phyloP scores from a whole-genome alignment of 345 rosid species.

The Excoecaria agallocha region DNA sequence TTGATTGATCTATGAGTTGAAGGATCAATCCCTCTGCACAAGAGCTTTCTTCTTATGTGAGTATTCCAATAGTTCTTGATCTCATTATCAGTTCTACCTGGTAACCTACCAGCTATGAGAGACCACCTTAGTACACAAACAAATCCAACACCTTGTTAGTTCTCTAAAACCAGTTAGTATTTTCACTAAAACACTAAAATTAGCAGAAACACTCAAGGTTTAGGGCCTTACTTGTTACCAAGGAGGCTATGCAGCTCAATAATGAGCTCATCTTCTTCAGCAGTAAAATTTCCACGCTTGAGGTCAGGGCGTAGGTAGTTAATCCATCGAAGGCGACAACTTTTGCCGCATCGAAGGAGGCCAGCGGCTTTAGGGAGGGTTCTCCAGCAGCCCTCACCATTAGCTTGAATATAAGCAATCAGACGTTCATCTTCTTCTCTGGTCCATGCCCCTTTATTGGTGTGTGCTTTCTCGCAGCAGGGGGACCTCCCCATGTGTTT shows the following conservation, averaged over 20 bases:
- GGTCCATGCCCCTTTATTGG: slow-evolving; percentile 43
- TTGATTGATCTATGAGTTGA: slow-evolving; percentile 26
- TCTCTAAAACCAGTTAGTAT: too few species aligned
- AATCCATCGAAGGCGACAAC: slow-evolving; percentile 37
- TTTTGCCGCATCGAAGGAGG: slow-evolving; percentile 34
- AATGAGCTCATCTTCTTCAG: slow-evolving; percentile 36
- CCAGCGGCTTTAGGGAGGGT: slow-evolving; percentile 40
- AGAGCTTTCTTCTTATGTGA: slow-evolving; percentile 28
- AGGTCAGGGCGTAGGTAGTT: slow-evolving; percentile 34
- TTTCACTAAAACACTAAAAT: too few species aligned
- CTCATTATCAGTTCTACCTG: slow-evolving; percentile 39
- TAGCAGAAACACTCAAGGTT: neutral
- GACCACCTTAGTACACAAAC: slow-evolving; percentile 30
- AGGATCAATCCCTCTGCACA: slow-evolving; percentile 25
- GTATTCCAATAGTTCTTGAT: slow-evolving; percentile 39
- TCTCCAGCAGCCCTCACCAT: slow-evolving; percentile 39
- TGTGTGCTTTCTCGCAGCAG: slow-evolving; percentile 37
- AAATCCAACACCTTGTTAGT: neutral
- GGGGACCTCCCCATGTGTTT: slow-evolving; percentile 34
- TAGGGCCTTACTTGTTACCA: slow-evolving; percentile 32
- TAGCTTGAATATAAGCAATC: slow-evolving; percentile 27
- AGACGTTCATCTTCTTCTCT: slow-evolving; percentile 33
- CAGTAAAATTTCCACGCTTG: slow-evolving; percentile 34
- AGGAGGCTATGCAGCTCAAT: slow-evolving; percentile 34
- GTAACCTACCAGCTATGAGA: slow-evolving; percentile 31